Percentiles rank a stretch among this genome's conserved stretches.
phyloP scores from a whole-genome alignment of 768 basidiomycete genomes.

The Imleria badia region DNA sequence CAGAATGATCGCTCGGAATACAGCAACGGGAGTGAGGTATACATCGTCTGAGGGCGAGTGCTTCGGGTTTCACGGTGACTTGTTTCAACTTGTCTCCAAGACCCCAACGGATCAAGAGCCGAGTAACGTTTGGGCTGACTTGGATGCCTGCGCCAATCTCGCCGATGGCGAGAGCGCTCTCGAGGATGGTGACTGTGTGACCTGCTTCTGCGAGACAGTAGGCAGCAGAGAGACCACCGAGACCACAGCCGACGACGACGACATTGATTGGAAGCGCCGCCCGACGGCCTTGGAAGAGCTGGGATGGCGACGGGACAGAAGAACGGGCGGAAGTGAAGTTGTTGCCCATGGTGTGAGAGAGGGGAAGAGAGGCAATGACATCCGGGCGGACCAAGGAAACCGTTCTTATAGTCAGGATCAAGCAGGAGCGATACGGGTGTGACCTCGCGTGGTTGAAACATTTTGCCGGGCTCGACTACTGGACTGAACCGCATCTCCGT shows the following conservation, averaged over 20 bases:
- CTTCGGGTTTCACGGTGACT: constrained; percentile 39
- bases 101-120: constrained; percentile 53
- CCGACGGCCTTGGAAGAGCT: constrained; percentile 24
- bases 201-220: constrained; percentile 46
- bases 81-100: constrained; percentile 40
- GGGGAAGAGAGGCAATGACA: background rate
- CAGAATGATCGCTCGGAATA: background rate
- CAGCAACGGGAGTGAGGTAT: background rate
- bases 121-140: constrained; percentile 40
- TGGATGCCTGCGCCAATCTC: constrained; percentile 58
- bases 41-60: constrained; percentile 45
- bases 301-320: background rate
- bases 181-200: constrained; percentile 49
- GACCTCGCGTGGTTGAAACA: background rate
- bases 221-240: constrained; percentile 49
- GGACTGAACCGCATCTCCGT: too few relatives aligned
- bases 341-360: background rate
- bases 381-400: background rate
- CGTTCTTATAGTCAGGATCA: background rate
- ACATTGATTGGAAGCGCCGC: constrained; percentile 33
- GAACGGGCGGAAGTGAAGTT: background rate
- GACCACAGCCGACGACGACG: constrained; percentile 50
- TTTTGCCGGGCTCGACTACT: background rate
- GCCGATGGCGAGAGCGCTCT: constrained; percentile 37
- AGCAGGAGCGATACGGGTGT: background rate